A percentile compares a stretch with the other conserved stretches of the same genome.
phyloP scores from a whole-genome alignment of 805 yeast genomes.

The Hermanozyma aechmeae region DNA sequence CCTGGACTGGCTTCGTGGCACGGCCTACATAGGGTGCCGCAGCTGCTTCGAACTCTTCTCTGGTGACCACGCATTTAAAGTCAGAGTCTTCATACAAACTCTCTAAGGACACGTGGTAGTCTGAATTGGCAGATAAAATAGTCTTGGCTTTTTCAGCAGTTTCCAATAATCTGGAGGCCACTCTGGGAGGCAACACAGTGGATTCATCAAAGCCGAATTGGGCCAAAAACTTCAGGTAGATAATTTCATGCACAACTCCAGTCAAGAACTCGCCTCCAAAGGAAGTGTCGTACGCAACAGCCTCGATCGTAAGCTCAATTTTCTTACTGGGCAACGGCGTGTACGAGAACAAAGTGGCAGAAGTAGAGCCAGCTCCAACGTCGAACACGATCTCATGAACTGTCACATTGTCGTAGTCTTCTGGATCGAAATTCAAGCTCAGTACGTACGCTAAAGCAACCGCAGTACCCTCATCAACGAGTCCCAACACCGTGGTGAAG shows the following conservation, averaged over 20 bases:
- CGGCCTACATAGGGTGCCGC: constrained; percentile 36
- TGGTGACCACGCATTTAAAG: constrained; percentile 53
- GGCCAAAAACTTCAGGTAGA: constrained; percentile 50
- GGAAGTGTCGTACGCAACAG: constrained; percentile 55
- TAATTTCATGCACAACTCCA: constrained; percentile 46
- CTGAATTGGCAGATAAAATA: constrained; percentile 80
- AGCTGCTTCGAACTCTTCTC: constrained; percentile 71
- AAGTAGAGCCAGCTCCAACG: constrained; percentile 87
- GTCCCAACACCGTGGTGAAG: constrained; percentile 44
- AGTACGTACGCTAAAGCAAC: constrained; percentile 77
- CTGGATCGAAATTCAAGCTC: constrained; percentile 30
- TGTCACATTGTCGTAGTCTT: constrained; percentile 24
- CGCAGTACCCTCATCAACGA: constrained; percentile 89
- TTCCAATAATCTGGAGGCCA: constrained; percentile 62
- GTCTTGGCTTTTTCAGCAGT: constrained; percentile 85
- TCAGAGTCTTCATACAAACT: constrained; percentile 66
- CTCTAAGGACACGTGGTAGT: constrained; percentile 71
- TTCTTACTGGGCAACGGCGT: constrained; percentile 34
- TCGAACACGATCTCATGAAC: constrained; percentile 72
- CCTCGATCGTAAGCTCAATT: constrained; percentile 51
- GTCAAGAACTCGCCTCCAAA: constrained; percentile 79
- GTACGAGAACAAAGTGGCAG: constrained; percentile 74
- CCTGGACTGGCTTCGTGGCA: constrained; percentile 44
- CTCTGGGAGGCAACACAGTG: constrained; percentile 42
- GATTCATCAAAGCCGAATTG: constrained; percentile 27